phyloP scores from a whole-genome alignment of 176 grass and related monocot genomes.

The Rhynchospora tenuis region DNA sequence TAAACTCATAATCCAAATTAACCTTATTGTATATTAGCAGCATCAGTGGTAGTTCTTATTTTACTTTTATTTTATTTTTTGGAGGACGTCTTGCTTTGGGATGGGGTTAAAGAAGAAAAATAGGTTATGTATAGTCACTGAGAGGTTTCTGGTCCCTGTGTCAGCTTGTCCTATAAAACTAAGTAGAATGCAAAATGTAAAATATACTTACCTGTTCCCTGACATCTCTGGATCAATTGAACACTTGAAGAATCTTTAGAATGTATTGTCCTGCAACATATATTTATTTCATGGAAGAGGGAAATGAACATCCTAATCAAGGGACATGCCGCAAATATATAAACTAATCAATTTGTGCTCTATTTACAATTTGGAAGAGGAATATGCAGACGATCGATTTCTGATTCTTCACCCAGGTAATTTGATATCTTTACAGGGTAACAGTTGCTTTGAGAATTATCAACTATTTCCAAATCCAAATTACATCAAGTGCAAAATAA shows the following conservation, averaged over 20 bases:
- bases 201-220: constrained; percentile 40
- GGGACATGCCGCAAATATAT: neutral
- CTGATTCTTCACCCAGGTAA: neutral
- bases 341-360: neutral
- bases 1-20: neutral
- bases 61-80: too few species aligned
- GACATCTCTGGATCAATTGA: constrained; percentile 58
- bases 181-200: neutral
- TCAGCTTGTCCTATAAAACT: neutral
- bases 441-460: neutral
- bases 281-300: neutral
- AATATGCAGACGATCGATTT: neutral
- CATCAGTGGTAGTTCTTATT: too few species aligned
- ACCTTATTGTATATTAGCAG: neutral
- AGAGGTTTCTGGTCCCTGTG: neutral
- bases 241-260: constrained; percentile 47
- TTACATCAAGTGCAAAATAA: neutral
- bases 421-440: neutral
- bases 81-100: too few species aligned
- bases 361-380: neutral
- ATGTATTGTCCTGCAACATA: constrained; percentile 71
- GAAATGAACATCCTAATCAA: neutral
- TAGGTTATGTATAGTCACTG: neutral
- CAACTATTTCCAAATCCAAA: neutral
- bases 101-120: neutral